A percentile compares a stretch with the other conserved stretches of the same genome.
phyloP scores from a whole-genome alignment of 78 protist species.

The Guillardia theta region DNA sequence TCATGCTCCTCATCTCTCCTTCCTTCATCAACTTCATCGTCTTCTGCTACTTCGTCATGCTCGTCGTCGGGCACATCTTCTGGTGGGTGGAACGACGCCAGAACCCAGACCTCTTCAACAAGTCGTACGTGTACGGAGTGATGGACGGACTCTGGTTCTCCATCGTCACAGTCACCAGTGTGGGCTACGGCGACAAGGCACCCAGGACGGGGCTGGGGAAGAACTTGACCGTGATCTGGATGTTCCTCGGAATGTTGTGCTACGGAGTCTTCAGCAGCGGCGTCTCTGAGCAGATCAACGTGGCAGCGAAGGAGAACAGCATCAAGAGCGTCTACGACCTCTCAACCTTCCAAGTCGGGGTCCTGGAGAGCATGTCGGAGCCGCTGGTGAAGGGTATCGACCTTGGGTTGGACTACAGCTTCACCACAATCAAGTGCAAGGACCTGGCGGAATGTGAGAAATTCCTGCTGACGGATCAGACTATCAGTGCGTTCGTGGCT shows the following conservation, averaged over 20 bases:
- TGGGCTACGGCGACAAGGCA: neutral
- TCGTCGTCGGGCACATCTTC: neutral
- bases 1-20: neutral
- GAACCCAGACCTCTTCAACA: neutral
- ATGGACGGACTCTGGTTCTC: neutral
- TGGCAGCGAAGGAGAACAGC: neutral
- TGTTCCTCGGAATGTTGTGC: neutral
- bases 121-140: neutral
- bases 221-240: neutral
- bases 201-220: neutral
- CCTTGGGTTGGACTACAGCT: neutral
- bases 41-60: neutral
- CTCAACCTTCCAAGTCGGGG: neutral
- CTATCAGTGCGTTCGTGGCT: neutral
- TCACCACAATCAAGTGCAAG: neutral
- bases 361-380: neutral
- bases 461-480: neutral
- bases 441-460: neutral
- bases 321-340: neutral
- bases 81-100: neutral
- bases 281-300: neutral
- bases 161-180: neutral
- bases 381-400: neutral
- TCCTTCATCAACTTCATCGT: neutral
- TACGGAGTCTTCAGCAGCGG: neutral